These are phyloP conservation scores for Drosera spatulata DNA, from an alignment of 179 eudicot genomes.

Conservation along the genomic window DNA sequence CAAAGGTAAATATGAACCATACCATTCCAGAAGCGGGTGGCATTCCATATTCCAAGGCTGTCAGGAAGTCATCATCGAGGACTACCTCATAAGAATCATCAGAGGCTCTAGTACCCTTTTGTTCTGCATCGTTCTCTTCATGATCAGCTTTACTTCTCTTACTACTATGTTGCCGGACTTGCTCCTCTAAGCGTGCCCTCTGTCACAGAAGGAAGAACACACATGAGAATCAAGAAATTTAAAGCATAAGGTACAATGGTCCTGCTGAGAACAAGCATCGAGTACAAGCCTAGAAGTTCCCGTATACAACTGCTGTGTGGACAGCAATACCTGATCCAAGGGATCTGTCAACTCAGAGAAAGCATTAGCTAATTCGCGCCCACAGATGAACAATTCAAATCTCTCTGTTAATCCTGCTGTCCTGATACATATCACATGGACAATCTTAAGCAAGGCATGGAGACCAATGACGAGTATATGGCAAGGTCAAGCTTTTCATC, in stretches of 20 bases:
- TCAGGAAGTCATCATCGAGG: constrained; percentile 91
- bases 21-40: constrained; percentile 99
- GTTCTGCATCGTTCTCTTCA: constrained; percentile 11
- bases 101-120: constrained; percentile 27
- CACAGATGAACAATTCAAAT: constrained; percentile 95
- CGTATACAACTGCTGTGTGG: too few relatives aligned
- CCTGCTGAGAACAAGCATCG: too few relatives aligned
- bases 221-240: too few relatives aligned
- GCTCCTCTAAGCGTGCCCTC: constrained; percentile 91
- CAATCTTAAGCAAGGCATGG: too few relatives aligned
- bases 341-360: constrained; percentile 99
- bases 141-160: constrained; percentile 31
- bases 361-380: constrained; percentile 94
- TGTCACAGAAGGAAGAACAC: constrained; percentile 11
- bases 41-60: constrained; percentile 98
- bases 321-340: constrained; percentile 72
- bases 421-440: constrained; percentile 18
- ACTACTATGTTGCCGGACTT: constrained; percentile 80
- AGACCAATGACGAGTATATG: too few relatives aligned
- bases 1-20: constrained; percentile 6
- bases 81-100: constrained; percentile 74
- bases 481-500: too few relatives aligned
- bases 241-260: too few relatives aligned
- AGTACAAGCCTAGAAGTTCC: too few relatives aligned
- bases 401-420: constrained; percentile 89